A percentile compares a stretch with the other conserved stretches of the same genome.
These are phyloP conservation scores for Malus hybrid DNA, from an alignment of 331 rosid species.

Conservation along the genomic window DNA sequence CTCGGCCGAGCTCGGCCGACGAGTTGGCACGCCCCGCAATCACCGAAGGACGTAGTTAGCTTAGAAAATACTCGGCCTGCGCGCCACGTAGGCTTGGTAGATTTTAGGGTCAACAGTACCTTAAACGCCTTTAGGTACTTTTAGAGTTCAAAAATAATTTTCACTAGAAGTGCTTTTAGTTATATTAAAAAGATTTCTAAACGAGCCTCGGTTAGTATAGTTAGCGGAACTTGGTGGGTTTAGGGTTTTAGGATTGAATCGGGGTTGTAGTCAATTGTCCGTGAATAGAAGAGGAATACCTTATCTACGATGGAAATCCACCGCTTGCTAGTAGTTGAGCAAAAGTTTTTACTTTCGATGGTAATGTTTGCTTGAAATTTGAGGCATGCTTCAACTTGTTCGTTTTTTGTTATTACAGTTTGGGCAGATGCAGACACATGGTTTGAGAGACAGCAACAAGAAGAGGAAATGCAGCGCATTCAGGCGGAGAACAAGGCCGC, in stretches of 20 bases:
- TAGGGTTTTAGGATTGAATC: slow-evolving; percentile 6
- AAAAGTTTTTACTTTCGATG: neutral
- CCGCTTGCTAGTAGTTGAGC: neutral
- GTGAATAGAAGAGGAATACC: no score
- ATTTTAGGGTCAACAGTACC: no score
- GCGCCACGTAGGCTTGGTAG: no score
- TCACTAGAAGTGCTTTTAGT: no score
- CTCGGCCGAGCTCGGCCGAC: no score
- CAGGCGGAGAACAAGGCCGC: slow-evolving; percentile 78
- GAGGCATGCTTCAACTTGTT: neutral
- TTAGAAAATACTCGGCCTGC: no score
- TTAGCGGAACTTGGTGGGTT: neutral
- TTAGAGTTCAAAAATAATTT: no score
- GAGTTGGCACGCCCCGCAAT: no score
- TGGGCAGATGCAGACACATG: slow-evolving; percentile 99
- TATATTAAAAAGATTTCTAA: accelerated
- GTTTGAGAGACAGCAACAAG: slow-evolving; percentile 97
- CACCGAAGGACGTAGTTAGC: no score
- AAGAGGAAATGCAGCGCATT: slow-evolving; percentile 80
- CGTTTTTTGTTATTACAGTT: slow-evolving; percentile 27
- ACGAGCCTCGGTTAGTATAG: no score
- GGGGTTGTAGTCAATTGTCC: neutral
- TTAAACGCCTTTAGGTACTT: no score
- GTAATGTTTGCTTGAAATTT: neutral
- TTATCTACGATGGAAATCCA: no score